Evolutionary conservation across 768 basidiomycete genomes (phyloP).

Genomic region (Sistotremastrum niveocremeum): DNA sequence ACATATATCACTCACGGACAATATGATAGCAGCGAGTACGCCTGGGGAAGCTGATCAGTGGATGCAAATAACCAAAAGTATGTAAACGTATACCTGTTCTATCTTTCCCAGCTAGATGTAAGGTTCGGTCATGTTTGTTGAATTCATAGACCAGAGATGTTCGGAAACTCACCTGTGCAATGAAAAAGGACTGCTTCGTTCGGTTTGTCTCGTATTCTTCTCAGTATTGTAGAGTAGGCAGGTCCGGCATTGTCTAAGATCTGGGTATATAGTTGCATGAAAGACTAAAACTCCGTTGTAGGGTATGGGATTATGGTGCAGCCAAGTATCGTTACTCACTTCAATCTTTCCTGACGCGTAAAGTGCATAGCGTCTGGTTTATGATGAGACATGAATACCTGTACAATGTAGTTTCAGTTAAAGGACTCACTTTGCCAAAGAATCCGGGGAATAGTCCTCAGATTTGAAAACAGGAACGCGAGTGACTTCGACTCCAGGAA

Average conservation of each 20-base stretch:
- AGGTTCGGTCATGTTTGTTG: neutral
- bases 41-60: conserved; percentile 11
- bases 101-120: conserved; percentile 57
- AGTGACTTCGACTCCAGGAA: conserved; percentile 48
- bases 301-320: conserved; percentile 6
- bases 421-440: conserved; percentile 66
- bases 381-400: neutral
- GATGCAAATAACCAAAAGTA: too few species aligned
- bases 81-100: conserved; percentile 32
- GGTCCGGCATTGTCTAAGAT: conserved; percentile 61
- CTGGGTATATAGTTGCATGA: conserved; percentile 70
- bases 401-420: neutral
- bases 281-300: conserved; percentile 34
- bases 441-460: conserved; percentile 74
- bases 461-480: conserved; percentile 50
- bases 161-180: conserved; percentile 41
- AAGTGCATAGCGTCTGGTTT: conserved; percentile 46
- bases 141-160: neutral
- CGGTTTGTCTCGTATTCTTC: conserved; percentile 61
- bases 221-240: conserved; percentile 57
- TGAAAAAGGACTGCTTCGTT: conserved; percentile 56
- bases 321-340: conserved; percentile 22
- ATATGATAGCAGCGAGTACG: conserved; percentile 54
- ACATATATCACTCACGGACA: conserved; percentile 35
- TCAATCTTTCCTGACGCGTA: conserved; percentile 75